These are phyloP conservation scores for Metarhizium rileyi DNA, from an alignment of 2,329 filamentous ascomycete species.

Conservation along the genomic window DNA sequence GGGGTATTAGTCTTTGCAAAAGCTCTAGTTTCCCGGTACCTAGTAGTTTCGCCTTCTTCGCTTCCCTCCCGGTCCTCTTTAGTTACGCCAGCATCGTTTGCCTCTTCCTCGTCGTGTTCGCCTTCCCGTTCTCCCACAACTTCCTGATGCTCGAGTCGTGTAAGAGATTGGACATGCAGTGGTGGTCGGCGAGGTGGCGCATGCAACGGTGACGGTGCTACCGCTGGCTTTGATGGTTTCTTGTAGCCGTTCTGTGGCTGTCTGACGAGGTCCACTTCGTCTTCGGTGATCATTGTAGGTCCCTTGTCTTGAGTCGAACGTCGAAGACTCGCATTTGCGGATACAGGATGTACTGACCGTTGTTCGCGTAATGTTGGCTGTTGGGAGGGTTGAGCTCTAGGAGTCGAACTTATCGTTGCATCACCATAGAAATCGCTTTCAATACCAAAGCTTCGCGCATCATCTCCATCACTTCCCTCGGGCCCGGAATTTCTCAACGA, in stretches of 20 bases:
- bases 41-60: not conserved
- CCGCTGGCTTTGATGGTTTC: not conserved
- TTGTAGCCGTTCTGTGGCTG: not conserved
- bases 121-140: not conserved
- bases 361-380: not conserved
- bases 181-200: constrained; percentile 3
- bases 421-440: constrained; percentile 27
- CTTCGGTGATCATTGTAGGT: not conserved
- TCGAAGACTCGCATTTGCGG: not conserved
- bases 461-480: constrained; percentile 19
- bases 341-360: not conserved
- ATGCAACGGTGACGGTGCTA: constrained; percentile 4
- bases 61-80: constrained; percentile 6
- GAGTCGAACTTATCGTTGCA: constrained; percentile 25
- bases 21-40: not conserved
- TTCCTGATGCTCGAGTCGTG: not conserved
- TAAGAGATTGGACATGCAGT: not conserved
- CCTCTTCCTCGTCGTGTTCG: constrained; percentile 2
- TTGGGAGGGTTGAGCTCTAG: constrained; percentile 6
- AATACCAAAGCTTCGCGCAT: constrained; percentile 24
- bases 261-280: constrained; percentile 1
- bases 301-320: not conserved
- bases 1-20: constrained; percentile 13
- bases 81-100: constrained; percentile 3
- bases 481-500: not conserved